phyloP scores from a whole-genome alignment of 1,139 yeast genomes.

The Ogataea hybrid region DNA sequence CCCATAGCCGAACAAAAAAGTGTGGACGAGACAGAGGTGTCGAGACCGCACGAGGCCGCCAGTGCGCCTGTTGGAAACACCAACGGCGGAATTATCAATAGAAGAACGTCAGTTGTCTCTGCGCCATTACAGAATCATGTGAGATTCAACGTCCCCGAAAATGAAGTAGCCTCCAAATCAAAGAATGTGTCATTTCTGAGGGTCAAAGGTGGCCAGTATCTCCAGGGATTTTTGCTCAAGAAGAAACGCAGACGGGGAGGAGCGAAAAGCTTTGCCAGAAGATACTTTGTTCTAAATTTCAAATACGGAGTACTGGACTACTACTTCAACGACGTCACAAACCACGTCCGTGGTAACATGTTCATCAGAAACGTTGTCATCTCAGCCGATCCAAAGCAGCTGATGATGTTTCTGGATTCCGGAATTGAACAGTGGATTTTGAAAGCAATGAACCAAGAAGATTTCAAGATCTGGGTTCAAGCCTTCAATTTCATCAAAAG shows the following conservation, averaged over 20 bases:
- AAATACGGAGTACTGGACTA: constrained; percentile 82
- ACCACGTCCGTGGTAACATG: constrained; percentile 86
- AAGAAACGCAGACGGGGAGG: constrained; percentile 66
- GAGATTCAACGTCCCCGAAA: constrained; percentile 27
- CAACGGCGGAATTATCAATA: background rate
- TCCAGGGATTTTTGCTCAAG: constrained; percentile 77
- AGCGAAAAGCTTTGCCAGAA: constrained; percentile 81
- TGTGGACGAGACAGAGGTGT: constrained; percentile 6
- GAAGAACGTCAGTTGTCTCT: constrained; percentile 4
- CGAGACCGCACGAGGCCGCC: background rate
- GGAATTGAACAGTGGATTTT: constrained; percentile 96
- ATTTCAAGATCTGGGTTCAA: constrained; percentile 79
- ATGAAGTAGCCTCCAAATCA: constrained; percentile 9
- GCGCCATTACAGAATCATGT: constrained; percentile 17
- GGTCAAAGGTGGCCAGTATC: constrained; percentile 53
- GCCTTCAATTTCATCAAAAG: constrained; percentile 57
- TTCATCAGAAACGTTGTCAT: constrained; percentile 79
- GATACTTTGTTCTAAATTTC: constrained; percentile 81
- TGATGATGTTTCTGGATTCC: constrained; percentile 81
- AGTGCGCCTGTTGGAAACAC: constrained; percentile 2
- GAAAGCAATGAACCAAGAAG: constrained; percentile 61
- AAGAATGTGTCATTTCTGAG: constrained; percentile 26
- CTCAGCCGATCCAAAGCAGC: constrained; percentile 67
- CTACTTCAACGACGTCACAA: constrained; percentile 66
- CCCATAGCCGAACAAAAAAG: constrained; percentile 9